Conservation (phyloP, 2,329 filamentous ascomycete species). For the Purpureocillium lavendulum region DNA sequence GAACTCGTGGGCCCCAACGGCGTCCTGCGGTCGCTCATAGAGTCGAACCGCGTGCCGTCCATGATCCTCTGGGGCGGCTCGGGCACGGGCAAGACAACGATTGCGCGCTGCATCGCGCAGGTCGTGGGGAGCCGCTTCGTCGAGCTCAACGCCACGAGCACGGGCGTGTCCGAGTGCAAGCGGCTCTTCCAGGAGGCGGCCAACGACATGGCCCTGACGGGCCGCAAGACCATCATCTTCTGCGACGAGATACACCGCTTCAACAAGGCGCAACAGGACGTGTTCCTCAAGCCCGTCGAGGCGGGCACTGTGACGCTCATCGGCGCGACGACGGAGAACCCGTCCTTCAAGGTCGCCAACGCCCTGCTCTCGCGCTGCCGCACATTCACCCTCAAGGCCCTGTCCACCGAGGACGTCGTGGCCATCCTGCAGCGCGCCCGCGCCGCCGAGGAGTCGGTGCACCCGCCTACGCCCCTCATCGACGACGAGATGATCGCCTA, state of each 20-base stretch:
- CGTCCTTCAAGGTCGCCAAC: constrained; percentile 84
- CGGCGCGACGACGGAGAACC: constrained; percentile 94
- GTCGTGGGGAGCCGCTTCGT: constrained; percentile 80
- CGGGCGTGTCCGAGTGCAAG: constrained; percentile 84
- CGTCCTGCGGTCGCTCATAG: constrained; percentile 79
- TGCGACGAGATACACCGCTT: constrained; percentile 96
- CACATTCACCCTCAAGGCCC: constrained; percentile 76
- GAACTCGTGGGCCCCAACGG: constrained; percentile 79
- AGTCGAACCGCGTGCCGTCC: constrained; percentile 76
- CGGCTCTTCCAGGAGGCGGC: constrained; percentile 81
- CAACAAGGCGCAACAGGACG: constrained; percentile 86
- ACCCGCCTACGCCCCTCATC: constrained; percentile 47
- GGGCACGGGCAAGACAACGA: constrained; percentile 82
- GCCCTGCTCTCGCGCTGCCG: constrained; percentile 84
- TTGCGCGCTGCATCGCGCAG: constrained; percentile 81
- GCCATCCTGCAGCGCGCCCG: constrained; percentile 72
- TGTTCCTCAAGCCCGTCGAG: constrained; percentile 89
- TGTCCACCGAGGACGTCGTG: constrained; percentile 63
- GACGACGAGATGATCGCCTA: constrained; percentile 73
- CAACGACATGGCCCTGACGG: constrained; percentile 71
- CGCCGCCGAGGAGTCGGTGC: constrained; percentile 42
- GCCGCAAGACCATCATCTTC: constrained; percentile 89
- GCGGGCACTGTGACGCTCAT: constrained; percentile 84
- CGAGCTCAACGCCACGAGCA: constrained; percentile 90
- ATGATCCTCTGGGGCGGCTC: constrained; percentile 91